phyloP scores from a whole-genome alignment of 768 basidiomycete species.

The Dacryopinax primogenitus region DNA sequence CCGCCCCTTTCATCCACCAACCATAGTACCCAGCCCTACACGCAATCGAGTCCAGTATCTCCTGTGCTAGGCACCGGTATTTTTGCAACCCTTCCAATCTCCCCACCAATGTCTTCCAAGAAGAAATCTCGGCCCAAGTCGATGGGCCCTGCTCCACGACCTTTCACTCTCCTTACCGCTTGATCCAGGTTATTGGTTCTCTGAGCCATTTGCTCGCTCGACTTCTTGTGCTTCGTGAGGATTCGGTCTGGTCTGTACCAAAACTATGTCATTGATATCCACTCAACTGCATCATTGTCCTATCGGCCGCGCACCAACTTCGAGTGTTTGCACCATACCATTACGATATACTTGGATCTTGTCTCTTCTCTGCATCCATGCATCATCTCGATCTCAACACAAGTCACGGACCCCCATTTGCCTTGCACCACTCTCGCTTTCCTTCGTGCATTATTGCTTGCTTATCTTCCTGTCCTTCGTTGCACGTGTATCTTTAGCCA shows the following conservation, averaged over 20 bases:
- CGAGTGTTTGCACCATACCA: neutral
- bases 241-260: neutral
- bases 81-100: neutral
- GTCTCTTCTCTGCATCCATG: neutral
- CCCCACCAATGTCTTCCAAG: neutral
- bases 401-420: neutral
- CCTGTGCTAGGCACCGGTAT: neutral
- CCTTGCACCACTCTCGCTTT: neutral
- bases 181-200: neutral
- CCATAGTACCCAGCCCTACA: neutral
- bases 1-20: neutral
- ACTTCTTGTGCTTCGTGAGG: neutral
- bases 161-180: constrained; percentile 1
- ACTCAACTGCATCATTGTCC: neutral
- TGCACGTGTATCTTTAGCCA: no score
- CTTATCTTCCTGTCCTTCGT: no score
- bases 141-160: neutral
- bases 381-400: constrained; percentile 2
- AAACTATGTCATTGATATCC: neutral
- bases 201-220: neutral
- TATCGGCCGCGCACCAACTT: neutral
- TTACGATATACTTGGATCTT: neutral
- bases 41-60: neutral
- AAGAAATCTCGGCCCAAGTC: neutral
- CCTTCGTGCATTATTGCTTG: constrained; percentile 8